These are phyloP conservation scores for Lodderomyces orthopsilosis DNA, from an alignment of 1,139 yeast genomes.

Conservation along the genomic window DNA sequence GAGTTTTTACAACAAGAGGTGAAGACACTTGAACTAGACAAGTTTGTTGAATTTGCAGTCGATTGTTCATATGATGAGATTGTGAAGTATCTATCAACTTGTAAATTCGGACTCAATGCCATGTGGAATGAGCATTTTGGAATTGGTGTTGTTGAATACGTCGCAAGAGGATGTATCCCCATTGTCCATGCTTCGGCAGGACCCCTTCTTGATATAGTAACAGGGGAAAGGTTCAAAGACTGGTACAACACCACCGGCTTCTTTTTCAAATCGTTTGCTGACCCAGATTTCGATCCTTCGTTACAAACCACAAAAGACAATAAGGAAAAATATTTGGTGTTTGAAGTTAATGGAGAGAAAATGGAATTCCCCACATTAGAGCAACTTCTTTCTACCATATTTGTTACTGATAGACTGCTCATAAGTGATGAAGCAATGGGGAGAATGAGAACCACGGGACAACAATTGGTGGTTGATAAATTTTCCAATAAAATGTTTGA, in stretches of 20 bases:
- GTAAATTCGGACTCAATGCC: constrained; percentile 83
- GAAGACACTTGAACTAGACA: constrained; percentile 42
- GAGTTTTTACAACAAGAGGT: constrained; percentile 46
- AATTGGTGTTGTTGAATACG: constrained; percentile 92
- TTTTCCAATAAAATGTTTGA: constrained; percentile 71
- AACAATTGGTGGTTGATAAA: constrained; percentile 48
- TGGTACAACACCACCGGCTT: constrained; percentile 61
- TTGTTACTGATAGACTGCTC: constrained; percentile 35
- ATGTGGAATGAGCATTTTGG: constrained; percentile 99
- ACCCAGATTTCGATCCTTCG: constrained; percentile 58
- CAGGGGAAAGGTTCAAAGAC: constrained; percentile 16
- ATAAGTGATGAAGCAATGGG: constrained; percentile 32
- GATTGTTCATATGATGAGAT: constrained; percentile 75
- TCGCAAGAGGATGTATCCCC: constrained; percentile 84
- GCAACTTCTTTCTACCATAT: constrained; percentile 34
- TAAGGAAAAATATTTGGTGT: constrained; percentile 16
- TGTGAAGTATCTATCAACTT: constrained; percentile 48
- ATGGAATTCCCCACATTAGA: constrained; percentile 41
- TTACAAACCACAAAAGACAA: constrained; percentile 15
- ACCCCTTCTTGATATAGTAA: constrained; percentile 81
- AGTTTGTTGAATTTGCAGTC: constrained; percentile 60
- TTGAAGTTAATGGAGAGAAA: constrained; percentile 16
- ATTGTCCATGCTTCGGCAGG: constrained; percentile 92
- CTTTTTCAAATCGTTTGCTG: constrained; percentile 58
- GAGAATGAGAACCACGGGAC: constrained; percentile 52